Percentiles rank a stretch among this genome's conserved stretches.
phyloP scores from a whole-genome alignment of 768 basidiomycete species.

The Cystoderma amianthinum region DNA sequence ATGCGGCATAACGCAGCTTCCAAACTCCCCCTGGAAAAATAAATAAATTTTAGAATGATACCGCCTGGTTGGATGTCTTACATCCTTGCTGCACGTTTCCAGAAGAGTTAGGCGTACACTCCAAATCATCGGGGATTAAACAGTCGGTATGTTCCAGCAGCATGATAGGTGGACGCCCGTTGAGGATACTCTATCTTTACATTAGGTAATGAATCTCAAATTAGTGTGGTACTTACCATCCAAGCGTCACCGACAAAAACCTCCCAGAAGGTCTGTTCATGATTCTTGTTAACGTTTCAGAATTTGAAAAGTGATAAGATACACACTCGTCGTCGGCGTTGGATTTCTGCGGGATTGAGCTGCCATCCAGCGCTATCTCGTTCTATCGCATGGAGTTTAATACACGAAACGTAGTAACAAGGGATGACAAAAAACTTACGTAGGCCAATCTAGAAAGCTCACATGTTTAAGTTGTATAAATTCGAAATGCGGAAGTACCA shows the following conservation, averaged over 20 bases:
- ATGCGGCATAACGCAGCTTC: slow-evolving; percentile 38
- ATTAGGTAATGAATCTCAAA: slow-evolving; percentile 1
- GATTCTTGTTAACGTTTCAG: no score
- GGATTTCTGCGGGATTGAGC: slow-evolving; percentile 34
- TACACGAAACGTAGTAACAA: neutral
- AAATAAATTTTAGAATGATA: neutral
- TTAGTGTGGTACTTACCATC: slow-evolving; percentile 24
- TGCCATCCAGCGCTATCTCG: slow-evolving; percentile 45
- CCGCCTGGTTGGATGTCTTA: slow-evolving; percentile 16
- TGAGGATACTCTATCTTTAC: slow-evolving; percentile 32
- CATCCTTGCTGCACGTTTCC: slow-evolving; percentile 35
- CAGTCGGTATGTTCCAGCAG: slow-evolving; percentile 43
- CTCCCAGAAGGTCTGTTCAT: slow-evolving; percentile 46
- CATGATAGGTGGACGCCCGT: slow-evolving; percentile 43
- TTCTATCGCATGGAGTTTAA: slow-evolving; percentile 21
- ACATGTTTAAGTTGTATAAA: no score
- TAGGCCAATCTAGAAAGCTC: slow-evolving; percentile 42
- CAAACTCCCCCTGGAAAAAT: slow-evolving; percentile 29
- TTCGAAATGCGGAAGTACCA: slow-evolving; percentile 4
- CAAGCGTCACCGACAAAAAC: slow-evolving; percentile 43
- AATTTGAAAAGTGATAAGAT: slow-evolving; percentile 4
- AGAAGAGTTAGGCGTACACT: slow-evolving; percentile 17
- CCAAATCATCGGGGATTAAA: slow-evolving; percentile 40
- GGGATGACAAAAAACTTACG: slow-evolving; percentile 27
- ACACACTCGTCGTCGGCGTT: slow-evolving; percentile 33